These are phyloP conservation scores for Xylariales sp. DNA, from an alignment of 2,329 filamentous ascomycete species.

Conservation along the genomic window DNA sequence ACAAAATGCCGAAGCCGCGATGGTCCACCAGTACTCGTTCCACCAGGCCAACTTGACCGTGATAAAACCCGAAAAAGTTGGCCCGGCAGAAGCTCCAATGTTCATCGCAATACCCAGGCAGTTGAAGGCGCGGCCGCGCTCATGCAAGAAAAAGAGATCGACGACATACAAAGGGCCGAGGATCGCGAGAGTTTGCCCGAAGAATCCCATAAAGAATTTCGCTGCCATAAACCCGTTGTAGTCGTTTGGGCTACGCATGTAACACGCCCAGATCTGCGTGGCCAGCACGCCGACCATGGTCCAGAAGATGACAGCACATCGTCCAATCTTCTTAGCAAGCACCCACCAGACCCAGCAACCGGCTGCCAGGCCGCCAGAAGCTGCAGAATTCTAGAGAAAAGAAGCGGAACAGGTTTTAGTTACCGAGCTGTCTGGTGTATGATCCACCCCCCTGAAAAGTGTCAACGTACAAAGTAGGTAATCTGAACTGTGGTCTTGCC, in stretches of 20 bases:
- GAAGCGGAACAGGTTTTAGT: no score
- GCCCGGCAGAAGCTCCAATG: neutral
- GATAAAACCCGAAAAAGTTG: neutral
- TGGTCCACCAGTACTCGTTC: neutral
- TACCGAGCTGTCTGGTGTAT: neutral
- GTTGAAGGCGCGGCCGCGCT: slow-evolving; percentile 2
- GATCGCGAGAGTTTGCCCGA: neutral
- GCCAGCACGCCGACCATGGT: neutral
- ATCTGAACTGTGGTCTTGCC: neutral
- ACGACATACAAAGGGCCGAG: neutral
- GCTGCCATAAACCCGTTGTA: neutral
- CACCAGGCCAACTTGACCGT: neutral
- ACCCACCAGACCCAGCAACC: neutral
- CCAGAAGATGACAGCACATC: slow-evolving; percentile 4
- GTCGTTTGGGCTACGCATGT: neutral
- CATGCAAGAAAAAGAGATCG: slow-evolving; percentile 2
- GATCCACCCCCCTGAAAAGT: neutral
- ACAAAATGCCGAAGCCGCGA: neutral
- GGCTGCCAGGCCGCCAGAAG: neutral
- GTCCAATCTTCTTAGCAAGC: neutral
- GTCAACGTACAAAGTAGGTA: neutral
- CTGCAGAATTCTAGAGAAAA: neutral
- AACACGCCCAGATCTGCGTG: neutral
- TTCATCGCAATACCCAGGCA: neutral
- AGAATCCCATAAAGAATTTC: neutral